Evolutionary conservation across 768 basidiomycete species (phyloP).

Genomic region (Lactarius evosmus): DNA sequence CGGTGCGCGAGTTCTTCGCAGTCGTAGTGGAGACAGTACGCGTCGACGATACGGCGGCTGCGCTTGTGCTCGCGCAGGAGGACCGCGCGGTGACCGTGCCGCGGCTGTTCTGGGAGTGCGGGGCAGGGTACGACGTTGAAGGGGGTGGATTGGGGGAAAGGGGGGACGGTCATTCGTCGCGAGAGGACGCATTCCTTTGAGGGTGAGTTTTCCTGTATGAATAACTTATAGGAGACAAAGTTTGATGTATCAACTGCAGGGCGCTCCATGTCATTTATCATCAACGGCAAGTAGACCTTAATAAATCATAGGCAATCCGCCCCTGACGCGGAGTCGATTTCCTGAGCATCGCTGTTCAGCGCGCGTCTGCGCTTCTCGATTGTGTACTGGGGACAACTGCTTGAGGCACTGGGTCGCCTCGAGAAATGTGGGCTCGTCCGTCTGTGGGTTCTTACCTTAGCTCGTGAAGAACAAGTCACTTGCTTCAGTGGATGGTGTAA

Average conservation of each 20-base stretch:
- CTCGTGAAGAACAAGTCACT: slow-evolving; percentile 78
- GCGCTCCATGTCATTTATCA: too few relatives aligned
- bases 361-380: too few relatives aligned
- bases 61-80: slow-evolving; percentile 41
- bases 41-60: slow-evolving; percentile 47
- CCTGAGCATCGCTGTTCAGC: too few relatives aligned
- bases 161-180: slow-evolving; percentile 14
- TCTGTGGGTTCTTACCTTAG: slow-evolving; percentile 56
- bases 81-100: slow-evolving; percentile 41
- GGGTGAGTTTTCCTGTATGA: too few relatives aligned
- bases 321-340: too few relatives aligned
- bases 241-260: too few relatives aligned
- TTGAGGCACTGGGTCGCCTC: slow-evolving; percentile 72
- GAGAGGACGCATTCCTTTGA: background rate
- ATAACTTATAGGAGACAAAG: too few relatives aligned
- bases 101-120: slow-evolving; percentile 52
- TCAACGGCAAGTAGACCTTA: too few relatives aligned
- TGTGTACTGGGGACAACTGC: too few relatives aligned
- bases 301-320: too few relatives aligned
- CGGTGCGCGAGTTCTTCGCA: slow-evolving; percentile 60
- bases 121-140: slow-evolving; percentile 46
- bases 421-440: slow-evolving; percentile 71
- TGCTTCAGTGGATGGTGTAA: slow-evolving; percentile 77
- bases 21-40: slow-evolving; percentile 42
- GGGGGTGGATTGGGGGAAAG: slow-evolving; percentile 21